Base-by-base conservation (phyloP, 495 filamentous ascomycete genomes). In the Tuber brumale region DNA sequence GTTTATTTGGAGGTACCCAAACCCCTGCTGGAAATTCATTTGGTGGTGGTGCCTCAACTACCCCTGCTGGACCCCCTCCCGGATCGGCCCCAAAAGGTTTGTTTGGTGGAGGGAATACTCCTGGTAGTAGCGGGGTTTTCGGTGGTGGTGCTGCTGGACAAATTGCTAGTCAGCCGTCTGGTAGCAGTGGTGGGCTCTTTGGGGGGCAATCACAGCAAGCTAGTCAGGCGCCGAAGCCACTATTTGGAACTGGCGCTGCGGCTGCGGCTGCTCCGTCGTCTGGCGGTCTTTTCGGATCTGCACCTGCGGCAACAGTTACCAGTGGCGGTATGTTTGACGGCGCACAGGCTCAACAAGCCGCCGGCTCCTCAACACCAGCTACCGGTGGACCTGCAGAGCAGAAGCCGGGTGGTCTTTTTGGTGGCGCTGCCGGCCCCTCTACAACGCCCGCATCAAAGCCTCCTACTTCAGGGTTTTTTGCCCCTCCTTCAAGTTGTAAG, bases 401-500 rank as follows among this genome's bases (percentile, higher is more conserved):
- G 42, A 80, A 80, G 39, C 70, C 70, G 16, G 21, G 70, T 18
- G 76, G 78, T 8, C 66, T 79, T 21, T 81, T 81, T 70, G 73
- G 73, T 27, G 31, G 70, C 21, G 73, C 74, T 19, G 70, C 70
- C 21, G 78, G 77, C 41, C 27, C 70, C 8, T 81, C 78, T 23
- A 81, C 78, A 21, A 81, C 78, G 4, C 78, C 78, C 21, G 78
- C 78, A 69, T 66, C 79, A n/a, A 77, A 81, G 37, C 78, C 79
- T 42, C 79, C 79, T 19, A 72, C 66, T 70, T 41, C 43, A 21
- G 75, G 78, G 31, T 70, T 76, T 27, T 80, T 80, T n/a, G 48
- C 71, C 27, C 14, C 18, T 51, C 27, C 66, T 35, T 35, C 27
- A 35, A 19, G 57, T 35, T 66, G 57, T 66, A 66, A 66, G 57